Conservation (phyloP, 768 basidiomycete species). For the Postia placenta region DNA sequence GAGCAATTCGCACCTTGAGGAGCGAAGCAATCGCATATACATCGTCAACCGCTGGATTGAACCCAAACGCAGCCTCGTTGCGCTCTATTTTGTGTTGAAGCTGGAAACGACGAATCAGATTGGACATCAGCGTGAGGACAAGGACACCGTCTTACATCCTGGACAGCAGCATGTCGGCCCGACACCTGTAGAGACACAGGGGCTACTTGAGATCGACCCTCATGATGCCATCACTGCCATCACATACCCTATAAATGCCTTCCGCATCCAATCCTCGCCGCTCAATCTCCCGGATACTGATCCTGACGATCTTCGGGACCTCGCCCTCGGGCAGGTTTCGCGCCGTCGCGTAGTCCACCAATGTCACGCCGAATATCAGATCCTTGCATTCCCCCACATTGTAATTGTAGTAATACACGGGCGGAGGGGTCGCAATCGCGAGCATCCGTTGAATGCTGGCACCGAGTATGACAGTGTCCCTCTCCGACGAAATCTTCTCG, state of each 20-base stretch:
- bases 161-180: conserved; percentile 79
- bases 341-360: conserved; percentile 85
- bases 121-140: background rate
- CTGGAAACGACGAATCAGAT: conserved; percentile 30
- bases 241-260: conserved; percentile 71
- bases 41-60: conserved; percentile 68
- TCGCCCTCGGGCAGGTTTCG: conserved; percentile 61
- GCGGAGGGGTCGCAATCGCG: conserved; percentile 60
- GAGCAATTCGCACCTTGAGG: conserved; percentile 55
- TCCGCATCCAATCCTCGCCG: conserved; percentile 70
- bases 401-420: conserved; percentile 70
- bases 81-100: conserved; percentile 83
- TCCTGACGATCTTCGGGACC: conserved; percentile 71
- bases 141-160: conserved; percentile 47
- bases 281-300: conserved; percentile 83
- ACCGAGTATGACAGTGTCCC: conserved; percentile 56
- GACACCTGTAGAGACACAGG: conserved; percentile 61
- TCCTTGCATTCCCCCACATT: conserved; percentile 83
- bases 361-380: conserved; percentile 81
- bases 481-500: conserved; percentile 61
- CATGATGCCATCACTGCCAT: too few relatives aligned
- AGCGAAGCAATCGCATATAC: conserved; percentile 79
- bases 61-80: conserved; percentile 70
- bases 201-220: background rate
- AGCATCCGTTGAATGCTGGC: conserved; percentile 56